phyloP scores from a whole-genome alignment of 129 eudicot genomes.

The Pseudognaphalium luteoalbum region DNA sequence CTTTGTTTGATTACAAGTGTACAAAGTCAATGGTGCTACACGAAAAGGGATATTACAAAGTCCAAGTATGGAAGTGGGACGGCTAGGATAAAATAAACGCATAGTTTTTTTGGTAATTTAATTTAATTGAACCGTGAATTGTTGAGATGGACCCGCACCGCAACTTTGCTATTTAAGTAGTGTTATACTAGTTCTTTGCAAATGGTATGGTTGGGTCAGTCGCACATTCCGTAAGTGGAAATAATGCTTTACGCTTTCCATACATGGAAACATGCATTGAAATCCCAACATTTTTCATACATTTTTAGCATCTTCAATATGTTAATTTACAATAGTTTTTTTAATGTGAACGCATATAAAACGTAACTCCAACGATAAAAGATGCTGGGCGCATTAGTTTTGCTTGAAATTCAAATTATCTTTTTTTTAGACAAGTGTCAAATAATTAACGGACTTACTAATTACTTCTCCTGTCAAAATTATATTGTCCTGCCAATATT shows the following conservation, averaged over 20 bases:
- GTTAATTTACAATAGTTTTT: neutral
- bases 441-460: no score
- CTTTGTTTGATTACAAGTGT: neutral
- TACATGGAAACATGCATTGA: conserved; percentile 24
- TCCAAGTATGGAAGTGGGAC: conserved; percentile 14
- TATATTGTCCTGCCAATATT: no score
- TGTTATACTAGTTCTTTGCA: neutral
- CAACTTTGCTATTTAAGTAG: conserved; percentile 4
- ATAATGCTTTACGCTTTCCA: neutral
- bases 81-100: neutral
- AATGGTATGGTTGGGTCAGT: conserved; percentile 21
- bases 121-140: neutral
- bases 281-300: neutral
- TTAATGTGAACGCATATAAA: neutral
- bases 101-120: neutral
- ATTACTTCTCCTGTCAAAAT: no score
- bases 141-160: conserved; percentile 9
- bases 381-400: no score
- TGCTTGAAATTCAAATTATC: no score
- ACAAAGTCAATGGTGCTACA: neutral
- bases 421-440: no score
- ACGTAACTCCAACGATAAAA: neutral
- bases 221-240: conserved; percentile 33
- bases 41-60: neutral
- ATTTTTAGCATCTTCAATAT: neutral